Base-by-base conservation (phyloP, 2,329 filamentous ascomycete species). In the Neoscytalidium dimidiatum region DNA sequence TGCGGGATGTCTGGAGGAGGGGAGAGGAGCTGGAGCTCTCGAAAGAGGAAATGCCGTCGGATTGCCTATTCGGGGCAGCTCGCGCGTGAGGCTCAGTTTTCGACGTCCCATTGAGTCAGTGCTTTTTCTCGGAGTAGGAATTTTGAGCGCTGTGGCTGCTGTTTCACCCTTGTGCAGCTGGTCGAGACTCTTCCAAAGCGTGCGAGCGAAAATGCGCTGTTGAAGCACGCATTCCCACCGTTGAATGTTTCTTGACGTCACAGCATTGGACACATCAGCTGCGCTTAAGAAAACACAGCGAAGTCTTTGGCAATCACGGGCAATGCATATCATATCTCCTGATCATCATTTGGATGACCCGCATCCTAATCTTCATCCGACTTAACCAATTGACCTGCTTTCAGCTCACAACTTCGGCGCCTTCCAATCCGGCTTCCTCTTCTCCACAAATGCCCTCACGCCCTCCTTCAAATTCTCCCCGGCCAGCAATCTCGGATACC, bases 381-480 rank as follows among this genome's bases (percentile, higher is more conserved):
- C n/a, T 49, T 49, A 13, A 49, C 21, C 19, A 29, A 14, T 4
- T 4, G 14, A 9, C 8, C 4, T 19, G n/a, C 28, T n/a, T 7
- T 17, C 29, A 62, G 35, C 21, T 68, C 62, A 75, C 62, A 77
- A 66, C 66, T 76, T 78, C 19, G 74, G 68, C 13, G 86, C 81
- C 71, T 81, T 85, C 90, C 90, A 94, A 41, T 81, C 81, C 1
- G 90, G 86, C 77, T 85, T 84, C 72, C 90, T 82, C 83, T 88
- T 92, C 82, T 93, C 90, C 19, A 91, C 88, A 80, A 94, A 94
- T 66, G 90, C 91, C 77, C 75, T 80, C 21, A 94, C 81, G 0
- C 91, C 92, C 78, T 94, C 91, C 64, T 84, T 85, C 77, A 92
- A 88, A 76, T 94, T 94, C 69, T 90, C 88, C 0, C 87, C 90